These are phyloP conservation scores for Naganishia cerealis DNA, from an alignment of 1,284 basidiomycete genomes.

Conservation along the genomic window DNA sequence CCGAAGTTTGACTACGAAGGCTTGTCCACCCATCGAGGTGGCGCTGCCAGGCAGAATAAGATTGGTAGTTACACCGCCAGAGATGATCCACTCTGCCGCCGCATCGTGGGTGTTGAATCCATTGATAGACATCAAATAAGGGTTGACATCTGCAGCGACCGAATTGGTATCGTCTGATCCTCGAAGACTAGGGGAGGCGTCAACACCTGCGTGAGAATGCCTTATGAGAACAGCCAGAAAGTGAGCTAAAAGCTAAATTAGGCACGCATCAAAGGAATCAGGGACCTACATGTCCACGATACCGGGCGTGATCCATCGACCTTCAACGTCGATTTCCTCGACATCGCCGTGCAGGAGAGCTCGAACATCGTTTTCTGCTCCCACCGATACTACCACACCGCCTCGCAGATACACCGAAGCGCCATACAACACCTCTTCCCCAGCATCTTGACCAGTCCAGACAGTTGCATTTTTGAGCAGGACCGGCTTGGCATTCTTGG, in stretches of 20 bases:
- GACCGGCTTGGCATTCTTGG: constrained; percentile 62
- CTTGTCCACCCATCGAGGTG: constrained; percentile 54
- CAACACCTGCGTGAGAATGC: constrained; percentile 75
- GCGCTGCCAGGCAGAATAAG: constrained; percentile 57
- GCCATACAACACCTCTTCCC: constrained; percentile 62
- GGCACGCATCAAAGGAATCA: constrained; percentile 29
- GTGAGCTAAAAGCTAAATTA: not conserved
- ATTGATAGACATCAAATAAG: constrained; percentile 58
- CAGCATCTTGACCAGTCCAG: constrained; percentile 70
- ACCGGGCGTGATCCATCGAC: constrained; percentile 58
- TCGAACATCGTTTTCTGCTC: constrained; percentile 39
- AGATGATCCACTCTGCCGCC: constrained; percentile 55
- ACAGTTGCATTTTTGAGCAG: constrained; percentile 75
- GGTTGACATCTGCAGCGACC: constrained; percentile 52
- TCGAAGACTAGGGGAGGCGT: constrained; percentile 61
- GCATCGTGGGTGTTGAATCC: constrained; percentile 59
- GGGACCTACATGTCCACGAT: constrained; percentile 34
- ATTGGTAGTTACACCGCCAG: constrained; percentile 59
- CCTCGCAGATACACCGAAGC: constrained; percentile 54
- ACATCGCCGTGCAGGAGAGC: constrained; percentile 30
- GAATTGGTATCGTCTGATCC: constrained; percentile 57
- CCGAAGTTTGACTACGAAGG: constrained; percentile 58
- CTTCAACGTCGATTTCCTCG: constrained; percentile 52
- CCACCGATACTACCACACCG: constrained; percentile 56
- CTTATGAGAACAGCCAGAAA: constrained; percentile 61